Percentiles rank a stretch among this genome's conserved stretches.
phyloP scores from a whole-genome alignment of 2,329 filamentous ascomycete genomes.

The Colletotrichum sp. region DNA sequence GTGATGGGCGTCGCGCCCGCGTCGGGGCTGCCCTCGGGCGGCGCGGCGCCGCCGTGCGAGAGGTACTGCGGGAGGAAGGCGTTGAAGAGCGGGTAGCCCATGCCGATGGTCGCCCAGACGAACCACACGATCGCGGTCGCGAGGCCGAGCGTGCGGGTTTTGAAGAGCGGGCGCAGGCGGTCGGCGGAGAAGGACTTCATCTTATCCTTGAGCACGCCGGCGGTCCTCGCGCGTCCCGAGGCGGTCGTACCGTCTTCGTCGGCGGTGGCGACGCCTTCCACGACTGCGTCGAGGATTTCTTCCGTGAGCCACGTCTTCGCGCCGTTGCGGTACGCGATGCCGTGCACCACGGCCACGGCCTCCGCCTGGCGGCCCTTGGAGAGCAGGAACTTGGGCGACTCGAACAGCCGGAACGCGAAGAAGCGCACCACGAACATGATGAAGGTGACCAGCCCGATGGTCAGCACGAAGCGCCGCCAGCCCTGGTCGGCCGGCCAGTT shows the following conservation, averaged over 20 bases:
- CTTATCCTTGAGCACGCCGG: conserved; percentile 58
- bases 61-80: conserved; percentile 90
- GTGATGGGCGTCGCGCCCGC: too few species aligned
- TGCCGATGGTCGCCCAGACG: conserved; percentile 81
- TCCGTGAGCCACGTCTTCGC: conserved; percentile 78
- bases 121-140: conserved; percentile 72
- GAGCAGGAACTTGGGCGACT: conserved; percentile 85
- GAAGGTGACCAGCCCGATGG: conserved; percentile 75
- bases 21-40: conserved; percentile 36
- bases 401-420: conserved; percentile 80
- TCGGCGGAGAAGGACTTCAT: conserved; percentile 70
- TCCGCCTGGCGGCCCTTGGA: conserved; percentile 78
- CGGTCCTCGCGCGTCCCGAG: conserved; percentile 25
- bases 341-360: conserved; percentile 80
- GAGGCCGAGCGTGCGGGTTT: conserved; percentile 53
- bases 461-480: conserved; percentile 77
- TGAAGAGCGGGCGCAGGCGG: conserved; percentile 71
- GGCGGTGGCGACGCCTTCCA: conserved; percentile 30
- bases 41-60: conserved; percentile 54
- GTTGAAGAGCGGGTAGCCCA: conserved; percentile 90
- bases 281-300: conserved; percentile 66
- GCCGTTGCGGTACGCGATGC: conserved; percentile 74
- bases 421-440: conserved; percentile 80
- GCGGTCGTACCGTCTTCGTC: not conserved
- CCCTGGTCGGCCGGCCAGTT: conserved; percentile 72